Base-by-base conservation (phyloP, 2,329 filamentous ascomycete genomes). In the Fusarium fracticaudum region DNA sequence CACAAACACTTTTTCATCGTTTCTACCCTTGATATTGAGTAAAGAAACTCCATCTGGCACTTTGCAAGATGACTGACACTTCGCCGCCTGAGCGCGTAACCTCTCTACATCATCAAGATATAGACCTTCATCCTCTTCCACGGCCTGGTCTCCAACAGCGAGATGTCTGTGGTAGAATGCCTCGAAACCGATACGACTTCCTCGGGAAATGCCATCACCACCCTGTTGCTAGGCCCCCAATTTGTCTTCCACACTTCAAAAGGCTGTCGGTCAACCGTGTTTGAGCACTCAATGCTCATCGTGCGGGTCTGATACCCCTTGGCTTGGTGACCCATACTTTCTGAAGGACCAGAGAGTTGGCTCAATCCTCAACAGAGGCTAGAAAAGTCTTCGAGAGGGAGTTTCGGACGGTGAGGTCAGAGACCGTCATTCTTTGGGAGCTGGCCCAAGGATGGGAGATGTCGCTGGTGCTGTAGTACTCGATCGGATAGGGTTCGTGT, bases 1-100 rank as follows among this genome's bases (percentile, higher is more conserved):
- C 18, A 37, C 18, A 54, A 22, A 20, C 12, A 20, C 14, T 29
- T 5, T 17, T 3, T 3, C 5, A 7, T 22, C 14, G 2, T 1
- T 5, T 22, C 24, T 26, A 1, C 14, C 18, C 0, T 26, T 22
- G 9, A 9, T 17, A 7, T 24, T 2, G 3, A 6, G 31, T 13
- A 7, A 5, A 10, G 4, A 20, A 51, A 20, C 4, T 3, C 3
- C 4, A 17, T 10, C 11, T 33, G 4, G 0, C 15, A 2, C 6
- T 33, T 35, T 20, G 22, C 13, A 22, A 5, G 3, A 53, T 26
- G n/a, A 4, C 33, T 3, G 1, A 6, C n/a, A 20, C 13, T 22
- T 26, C 29, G 11, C 18, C 7, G 7, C 1, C n/a, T 20, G 18
- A 26, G 6, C 29, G 22, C 7, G 14, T 2, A 57, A 24, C 13